phyloP scores from a whole-genome alignment of 2,329 filamentous ascomycete species.

The Rutstroemia sydowiana region DNA sequence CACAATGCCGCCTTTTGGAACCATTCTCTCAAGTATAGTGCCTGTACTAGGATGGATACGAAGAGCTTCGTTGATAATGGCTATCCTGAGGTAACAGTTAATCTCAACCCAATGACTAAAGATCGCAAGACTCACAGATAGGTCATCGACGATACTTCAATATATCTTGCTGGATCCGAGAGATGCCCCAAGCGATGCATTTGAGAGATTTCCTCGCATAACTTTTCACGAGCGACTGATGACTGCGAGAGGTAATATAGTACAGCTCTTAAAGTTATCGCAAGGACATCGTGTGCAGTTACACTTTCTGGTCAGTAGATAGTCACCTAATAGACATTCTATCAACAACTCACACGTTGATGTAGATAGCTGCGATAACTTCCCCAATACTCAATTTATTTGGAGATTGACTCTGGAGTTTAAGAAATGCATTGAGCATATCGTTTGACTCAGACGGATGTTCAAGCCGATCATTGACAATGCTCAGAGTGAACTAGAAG shows the following conservation, averaged over 20 bases:
- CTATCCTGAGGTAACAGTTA: too few species aligned
- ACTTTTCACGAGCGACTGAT: conserved; percentile 4
- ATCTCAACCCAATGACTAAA: conserved; percentile 8
- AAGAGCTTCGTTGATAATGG: conserved; percentile 28
- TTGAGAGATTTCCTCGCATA: conserved; percentile 11
- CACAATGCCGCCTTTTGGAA: conserved; percentile 37
- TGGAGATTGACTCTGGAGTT: too few species aligned
- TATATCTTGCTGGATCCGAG: background rate
- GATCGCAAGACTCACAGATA: conserved; percentile 2
- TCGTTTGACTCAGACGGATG: too few species aligned
- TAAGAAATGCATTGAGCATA: too few species aligned
- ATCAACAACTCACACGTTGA: too few species aligned
- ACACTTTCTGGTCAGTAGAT: background rate
- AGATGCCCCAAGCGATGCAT: too few species aligned
- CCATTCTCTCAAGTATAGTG: conserved; percentile 39
- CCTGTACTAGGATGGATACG: conserved; percentile 42
- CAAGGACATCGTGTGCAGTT: conserved; percentile 15
- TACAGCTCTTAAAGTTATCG: conserved; percentile 11
- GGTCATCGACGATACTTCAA: conserved; percentile 4
- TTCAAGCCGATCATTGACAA: too few species aligned
- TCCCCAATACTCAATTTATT: too few species aligned
- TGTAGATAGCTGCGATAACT: too few species aligned
- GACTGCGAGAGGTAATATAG: conserved; percentile 15
- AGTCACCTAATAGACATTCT: too few species aligned
- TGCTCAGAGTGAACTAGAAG: too few species aligned